Evolutionary conservation across 768 basidiomycete species (phyloP), one percentile per base, ranked within the genome.

Genomic region (Psilocybe cyanescens): DNA sequence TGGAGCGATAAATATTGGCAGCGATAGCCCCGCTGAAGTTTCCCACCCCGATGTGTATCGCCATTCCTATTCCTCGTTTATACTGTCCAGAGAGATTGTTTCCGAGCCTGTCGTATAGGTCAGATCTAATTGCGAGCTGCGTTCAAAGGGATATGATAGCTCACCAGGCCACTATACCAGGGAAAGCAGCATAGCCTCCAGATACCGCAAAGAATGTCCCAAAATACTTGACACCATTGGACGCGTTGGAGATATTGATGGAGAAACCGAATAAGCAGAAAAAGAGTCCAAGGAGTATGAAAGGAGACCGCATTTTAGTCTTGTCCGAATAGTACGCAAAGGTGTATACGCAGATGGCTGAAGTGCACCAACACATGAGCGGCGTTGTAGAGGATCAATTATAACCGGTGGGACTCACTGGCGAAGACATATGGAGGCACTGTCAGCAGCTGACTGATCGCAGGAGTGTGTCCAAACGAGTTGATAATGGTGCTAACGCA

Each of bases 21-120:
- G 88, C 84, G 55, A 90, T 85, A 0, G 85, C 86, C 1, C 88
- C 89, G 28, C 82, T 75, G 61, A 90, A 83, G 67, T 89, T 88
- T 0, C 87, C 88, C 17, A 89, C 78, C 6, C 86, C 85, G 29
- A 89, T 86, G n/a, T 90, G 85, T 28, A 90, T 55, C 0, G 87
- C 88, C 81, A 91, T 85, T 3, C 85, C 88, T 9, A 88, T 75
- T 1, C 78, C 89, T 3, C 89, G 87, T 68, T 90, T 91, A 69
- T 87, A 90, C 61, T 88, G 86, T 0, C 89, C 89, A 0, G 82
- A 73, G 8, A 89, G 76, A 64, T 91, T 89, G 66, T 87, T 88
- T 24, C 84, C 84, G 4, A 87, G 72, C 88, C 88, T 90, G 55
- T 1, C 41, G 44, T n/a, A 48, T 51, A 17, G 50, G 33, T 17